Percentiles rank a stretch among this genome's conserved stretches.
phyloP scores from a whole-genome alignment of 768 basidiomycete genomes.

The Psilocybe tampanensis region DNA sequence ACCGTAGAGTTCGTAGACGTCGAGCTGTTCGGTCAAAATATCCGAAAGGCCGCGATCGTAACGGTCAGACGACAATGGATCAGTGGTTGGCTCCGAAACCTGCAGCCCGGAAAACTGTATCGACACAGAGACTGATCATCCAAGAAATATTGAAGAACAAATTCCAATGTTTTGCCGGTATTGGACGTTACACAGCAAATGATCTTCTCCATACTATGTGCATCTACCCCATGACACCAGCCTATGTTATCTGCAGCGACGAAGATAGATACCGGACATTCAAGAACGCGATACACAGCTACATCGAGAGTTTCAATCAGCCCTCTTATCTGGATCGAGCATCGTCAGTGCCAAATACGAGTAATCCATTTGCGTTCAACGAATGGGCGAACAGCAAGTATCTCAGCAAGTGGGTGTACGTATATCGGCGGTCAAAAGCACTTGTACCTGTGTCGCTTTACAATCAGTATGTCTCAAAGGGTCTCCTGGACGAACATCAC shows the following conservation, averaged over 20 bases:
- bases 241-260: slow-evolving; percentile 7
- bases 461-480: not conserved
- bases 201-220: slow-evolving; percentile 7
- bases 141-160: slow-evolving; percentile 5
- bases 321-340: not conserved
- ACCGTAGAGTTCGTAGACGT: not conserved
- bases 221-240: slow-evolving; percentile 8
- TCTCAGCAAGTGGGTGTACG: not conserved
- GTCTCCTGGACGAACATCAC: slow-evolving; percentile 6
- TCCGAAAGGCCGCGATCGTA: too few relatives aligned
- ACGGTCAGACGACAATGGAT: too few relatives aligned
- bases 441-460: slow-evolving; percentile 4
- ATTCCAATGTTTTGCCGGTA: slow-evolving; percentile 10
- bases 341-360: not conserved
- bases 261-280: not conserved
- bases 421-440: slow-evolving; percentile 1
- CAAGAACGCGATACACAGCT: not conserved
- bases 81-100: too few relatives aligned
- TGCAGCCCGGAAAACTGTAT: not conserved
- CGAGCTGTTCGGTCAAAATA: too few relatives aligned
- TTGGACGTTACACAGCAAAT: slow-evolving; percentile 15
- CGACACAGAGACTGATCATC: slow-evolving; percentile 1
- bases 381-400: slow-evolving; percentile 5
- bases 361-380: slow-evolving; percentile 14
- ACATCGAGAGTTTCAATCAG: slow-evolving; percentile 7